These are phyloP conservation scores for Leishmania tropica DNA, from an alignment of 208 protist species.

Conservation along the genomic window DNA sequence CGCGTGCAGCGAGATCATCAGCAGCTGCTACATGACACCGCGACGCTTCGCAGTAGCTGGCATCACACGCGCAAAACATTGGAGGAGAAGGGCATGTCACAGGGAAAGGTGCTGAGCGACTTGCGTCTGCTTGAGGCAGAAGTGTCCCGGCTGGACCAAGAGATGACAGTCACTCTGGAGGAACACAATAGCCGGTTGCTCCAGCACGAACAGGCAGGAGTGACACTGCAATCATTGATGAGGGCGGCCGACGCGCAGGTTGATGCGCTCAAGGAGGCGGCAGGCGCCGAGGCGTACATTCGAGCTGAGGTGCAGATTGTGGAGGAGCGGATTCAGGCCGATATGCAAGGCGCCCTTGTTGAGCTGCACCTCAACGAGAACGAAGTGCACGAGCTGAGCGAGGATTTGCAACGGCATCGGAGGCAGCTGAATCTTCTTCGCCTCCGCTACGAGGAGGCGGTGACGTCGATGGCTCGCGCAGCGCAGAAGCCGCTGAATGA, in stretches of 20 bases:
- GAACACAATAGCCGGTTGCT: neutral
- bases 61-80: constrained; percentile 20
- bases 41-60: constrained; percentile 30
- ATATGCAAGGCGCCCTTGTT: constrained; percentile 45
- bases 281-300: constrained; percentile 47
- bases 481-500: constrained; percentile 41
- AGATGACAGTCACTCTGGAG: constrained; percentile 10
- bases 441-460: constrained; percentile 55
- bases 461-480: constrained; percentile 35
- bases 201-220: constrained; percentile 25
- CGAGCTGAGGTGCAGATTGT: constrained; percentile 56
- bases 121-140: constrained; percentile 33
- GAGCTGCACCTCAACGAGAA: constrained; percentile 71
- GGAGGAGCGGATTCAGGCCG: constrained; percentile 48
- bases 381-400: constrained; percentile 45
- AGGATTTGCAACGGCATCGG: constrained; percentile 43
- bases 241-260: constrained; percentile 47
- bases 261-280: constrained; percentile 28
- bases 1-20: constrained; percentile 32
- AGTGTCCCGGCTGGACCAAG: constrained; percentile 19
- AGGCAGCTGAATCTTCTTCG: constrained; percentile 42
- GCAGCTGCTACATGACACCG: constrained; percentile 37
- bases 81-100: constrained; percentile 9
- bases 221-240: constrained; percentile 49
- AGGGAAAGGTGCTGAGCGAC: constrained; percentile 8